phyloP scores from a whole-genome alignment of 2,329 filamentous ascomycete species.

The Akanthomyces uredinophilus region DNA sequence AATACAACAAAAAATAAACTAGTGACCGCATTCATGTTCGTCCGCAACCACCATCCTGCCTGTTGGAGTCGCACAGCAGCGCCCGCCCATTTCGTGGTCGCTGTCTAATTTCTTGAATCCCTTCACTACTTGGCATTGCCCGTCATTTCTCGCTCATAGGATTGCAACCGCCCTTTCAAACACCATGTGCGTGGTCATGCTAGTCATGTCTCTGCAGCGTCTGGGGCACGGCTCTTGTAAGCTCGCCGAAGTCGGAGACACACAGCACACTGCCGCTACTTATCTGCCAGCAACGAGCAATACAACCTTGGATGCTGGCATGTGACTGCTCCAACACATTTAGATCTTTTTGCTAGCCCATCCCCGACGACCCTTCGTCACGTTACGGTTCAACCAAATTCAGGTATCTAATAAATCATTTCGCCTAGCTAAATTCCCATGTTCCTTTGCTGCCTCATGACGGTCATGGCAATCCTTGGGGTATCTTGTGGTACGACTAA shows the following conservation, averaged over 20 bases:
- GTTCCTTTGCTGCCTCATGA: constrained; percentile 15
- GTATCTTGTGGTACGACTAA: constrained; percentile 14
- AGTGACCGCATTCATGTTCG: background rate
- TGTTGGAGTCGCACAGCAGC: background rate
- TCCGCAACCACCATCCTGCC: background rate
- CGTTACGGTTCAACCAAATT: no score
- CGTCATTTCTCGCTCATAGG: background rate
- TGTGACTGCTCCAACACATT: background rate
- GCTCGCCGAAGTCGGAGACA: constrained; percentile 2
- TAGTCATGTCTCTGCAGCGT: constrained; percentile 9
- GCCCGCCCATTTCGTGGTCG: background rate
- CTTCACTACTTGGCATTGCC: background rate
- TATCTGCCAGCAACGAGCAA: background rate
- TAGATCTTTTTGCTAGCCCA: background rate
- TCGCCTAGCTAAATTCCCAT: constrained; percentile 9
- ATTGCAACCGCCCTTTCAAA: background rate
- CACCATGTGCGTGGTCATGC: background rate
- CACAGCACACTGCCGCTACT: background rate
- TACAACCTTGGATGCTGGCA: background rate
- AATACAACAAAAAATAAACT: no score
- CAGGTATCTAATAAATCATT: constrained; percentile 3
- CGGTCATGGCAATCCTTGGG: constrained; percentile 17
- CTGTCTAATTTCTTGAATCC: background rate
- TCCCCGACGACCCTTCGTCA: background rate
- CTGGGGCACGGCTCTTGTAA: background rate